Evolutionary conservation across 306 rosid genomes (phyloP), one percentile per base, ranked within the genome.

Genomic region (Calophaca sinica): DNA sequence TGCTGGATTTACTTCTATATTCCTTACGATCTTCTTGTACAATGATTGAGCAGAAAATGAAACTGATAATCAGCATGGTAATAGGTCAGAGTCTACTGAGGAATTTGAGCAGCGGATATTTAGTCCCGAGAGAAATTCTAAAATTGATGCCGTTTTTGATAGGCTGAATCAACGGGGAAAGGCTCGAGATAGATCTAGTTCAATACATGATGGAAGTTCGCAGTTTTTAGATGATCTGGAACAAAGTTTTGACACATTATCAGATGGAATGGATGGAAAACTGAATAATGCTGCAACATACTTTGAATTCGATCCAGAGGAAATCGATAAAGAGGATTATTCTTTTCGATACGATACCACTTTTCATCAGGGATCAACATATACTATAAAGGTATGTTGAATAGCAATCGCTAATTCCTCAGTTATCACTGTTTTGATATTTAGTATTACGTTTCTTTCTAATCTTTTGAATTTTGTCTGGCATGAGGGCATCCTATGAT

Each of bases 41-140:
- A 54, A 67, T 49, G 49, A 55, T 84, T 63, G 20, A 65, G 73
- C 85, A 91, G 97, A 80, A 51, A 77, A 62, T 68, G 75, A 68
- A 32, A 32, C 69, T 60, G 70, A 62, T 85, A 88, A 84, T 72
- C 73, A 62, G 60, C 72, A 80, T 59, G 58, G 54, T 53, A 31
- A 72, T 39, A 74, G 84, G 76, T 83, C 89, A 38, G 96, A 89
- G 72, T 73, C 91, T 38, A 3, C 52, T 5, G 84, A 84, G 20
- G 89, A 89, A 2, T 82, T 79, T 41, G 85, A 81, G 87, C 73
- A 39, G 45, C 83, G 82, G 65, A 79, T 85, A 41, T 81, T 89
- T 72, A 86, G 93, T 68, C 44, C 84, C n/a, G 74, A 39, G 33
- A 66, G 61, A 57, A 73, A 61, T 74, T 33, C 84, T 32, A 79